Conservation (phyloP, 306 rosid species). For the Vicia sativa region DNA sequence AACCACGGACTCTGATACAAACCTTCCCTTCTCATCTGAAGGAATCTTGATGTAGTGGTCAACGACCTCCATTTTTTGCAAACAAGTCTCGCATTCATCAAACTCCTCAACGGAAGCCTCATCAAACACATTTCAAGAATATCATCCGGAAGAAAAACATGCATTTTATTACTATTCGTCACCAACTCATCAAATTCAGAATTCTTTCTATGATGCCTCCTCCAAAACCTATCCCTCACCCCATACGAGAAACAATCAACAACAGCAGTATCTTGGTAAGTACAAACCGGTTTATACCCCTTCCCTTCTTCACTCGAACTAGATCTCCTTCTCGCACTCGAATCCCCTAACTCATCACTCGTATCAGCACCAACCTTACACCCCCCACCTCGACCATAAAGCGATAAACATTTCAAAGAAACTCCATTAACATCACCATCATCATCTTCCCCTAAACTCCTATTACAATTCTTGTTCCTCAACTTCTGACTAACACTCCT, state of each 20-base stretch:
- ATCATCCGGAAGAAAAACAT: conserved; percentile 93
- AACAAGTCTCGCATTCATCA: conserved; percentile 97
- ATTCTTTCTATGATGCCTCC: conserved; percentile 65
- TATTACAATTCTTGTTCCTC: conserved; percentile 68
- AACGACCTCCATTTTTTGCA: conserved; percentile 92
- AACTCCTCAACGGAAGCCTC: conserved; percentile 83
- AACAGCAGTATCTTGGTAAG: conserved; percentile 68
- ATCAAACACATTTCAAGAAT: conserved; percentile 94
- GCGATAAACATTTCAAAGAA: conserved; percentile 73
- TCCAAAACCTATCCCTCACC: conserved; percentile 83
- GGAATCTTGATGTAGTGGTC: conserved; percentile 81
- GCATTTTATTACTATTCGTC: conserved; percentile 61
- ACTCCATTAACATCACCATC: conserved; percentile 57
- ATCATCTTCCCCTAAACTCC: conserved; percentile 64
- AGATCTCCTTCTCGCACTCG: conserved; percentile 79
- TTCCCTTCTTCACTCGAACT: conserved; percentile 89
- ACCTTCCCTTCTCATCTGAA: conserved; percentile 88
- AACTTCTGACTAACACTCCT: conserved; percentile 88
- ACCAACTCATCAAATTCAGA: conserved; percentile 64
- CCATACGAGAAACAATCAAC: conserved; percentile 92
- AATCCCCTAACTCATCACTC: conserved; percentile 75
- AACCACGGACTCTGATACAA: conserved; percentile 85
- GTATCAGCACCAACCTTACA: conserved; percentile 99
- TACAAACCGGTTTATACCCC: conserved; percentile 71
- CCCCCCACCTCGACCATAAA: conserved; percentile 89